Evolutionary conservation across 2,329 filamentous ascomycete species (phyloP), one percentile per base, ranked within the genome.

Genomic region (Lomentospora prolificans): DNA sequence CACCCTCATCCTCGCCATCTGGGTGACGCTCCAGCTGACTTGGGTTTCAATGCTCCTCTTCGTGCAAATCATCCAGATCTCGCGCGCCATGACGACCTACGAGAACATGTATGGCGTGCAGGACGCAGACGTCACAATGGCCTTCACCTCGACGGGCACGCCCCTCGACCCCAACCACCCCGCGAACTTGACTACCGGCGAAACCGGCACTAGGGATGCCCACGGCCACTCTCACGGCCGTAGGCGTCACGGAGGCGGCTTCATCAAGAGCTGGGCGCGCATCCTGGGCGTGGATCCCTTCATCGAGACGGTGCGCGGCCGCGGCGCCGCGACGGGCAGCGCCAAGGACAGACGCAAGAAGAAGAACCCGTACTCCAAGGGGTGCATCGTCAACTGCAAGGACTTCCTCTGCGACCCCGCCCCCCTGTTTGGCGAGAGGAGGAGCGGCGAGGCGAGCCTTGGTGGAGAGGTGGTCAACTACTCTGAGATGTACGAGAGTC

Each of bases 31-130:
- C 46, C 95, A 99, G 69, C 79, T 96, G 30, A 86, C 89, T 19
- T 99, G 94, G 94, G 89, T 97, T 2, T 85, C 87, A n/a, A 97
- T 99, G 91, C 84, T 99, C 31, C 79, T 96, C 58, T 87, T 90
- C 60, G 95, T 97, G 4, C 95, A 99, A 67, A 84, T 96, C 53
- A 79, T 96, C 53, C 94, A 99, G 67, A 86, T 99, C 53, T 87
- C 90, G 0, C 85, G 90, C 59, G 95, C 91, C 57, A 86, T 95
- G 76, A 99, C 94, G 1, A 99, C 94, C 0, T 97, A 89, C 70
- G 94, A 99, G 71, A 95, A 91, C 69, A 97, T 99, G 91, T 85
- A 86, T 60, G 87, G 89, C 53, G 79, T 90, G 59, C 79, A 84
- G 57, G 78, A 86, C 59, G 67, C 66, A 30, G 82, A 84, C 1